Evolutionary conservation across 225 moss, liverwort and hornwort species (phyloP).

Genomic region (Polytrichum formosum): DNA sequence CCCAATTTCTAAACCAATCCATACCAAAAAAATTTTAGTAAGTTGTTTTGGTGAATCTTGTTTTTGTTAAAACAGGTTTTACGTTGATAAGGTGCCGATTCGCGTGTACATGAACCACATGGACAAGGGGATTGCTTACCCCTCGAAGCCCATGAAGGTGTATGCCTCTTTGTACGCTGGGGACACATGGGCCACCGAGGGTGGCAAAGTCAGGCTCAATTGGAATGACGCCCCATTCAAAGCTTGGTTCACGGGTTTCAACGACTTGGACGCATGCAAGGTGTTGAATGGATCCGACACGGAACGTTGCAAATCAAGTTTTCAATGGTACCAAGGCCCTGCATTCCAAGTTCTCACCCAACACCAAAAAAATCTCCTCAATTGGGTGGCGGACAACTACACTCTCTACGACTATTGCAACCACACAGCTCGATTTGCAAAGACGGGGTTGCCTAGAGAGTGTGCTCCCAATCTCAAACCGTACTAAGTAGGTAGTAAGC

Average conservation of each 20-base stretch:
- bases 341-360: too few species aligned
- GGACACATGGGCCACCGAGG: constrained; percentile 53
- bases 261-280: constrained; percentile 33
- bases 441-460: too few species aligned
- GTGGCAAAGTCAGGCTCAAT: constrained; percentile 43
- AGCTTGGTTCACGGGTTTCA: constrained; percentile 24
- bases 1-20: not conserved
- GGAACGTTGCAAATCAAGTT: too few species aligned
- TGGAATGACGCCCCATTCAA: constrained; percentile 46
- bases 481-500: too few species aligned
- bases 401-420: too few species aligned
- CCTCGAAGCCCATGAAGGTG: constrained; percentile 27
- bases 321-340: too few species aligned
- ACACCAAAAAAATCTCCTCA: too few species aligned
- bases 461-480: too few species aligned
- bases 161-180: constrained; percentile 52
- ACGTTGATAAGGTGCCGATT: constrained; percentile 47
- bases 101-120: constrained; percentile 43
- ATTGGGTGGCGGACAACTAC: too few species aligned
- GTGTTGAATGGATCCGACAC: not conserved
- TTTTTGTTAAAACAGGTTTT: constrained; percentile 27
- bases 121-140: constrained; percentile 30
- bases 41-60: not conserved
- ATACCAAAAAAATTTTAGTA: too few species aligned
- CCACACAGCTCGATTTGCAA: too few species aligned